Conservation (phyloP, 148 eudicot genomes). For the Talinum fruticosum region DNA sequence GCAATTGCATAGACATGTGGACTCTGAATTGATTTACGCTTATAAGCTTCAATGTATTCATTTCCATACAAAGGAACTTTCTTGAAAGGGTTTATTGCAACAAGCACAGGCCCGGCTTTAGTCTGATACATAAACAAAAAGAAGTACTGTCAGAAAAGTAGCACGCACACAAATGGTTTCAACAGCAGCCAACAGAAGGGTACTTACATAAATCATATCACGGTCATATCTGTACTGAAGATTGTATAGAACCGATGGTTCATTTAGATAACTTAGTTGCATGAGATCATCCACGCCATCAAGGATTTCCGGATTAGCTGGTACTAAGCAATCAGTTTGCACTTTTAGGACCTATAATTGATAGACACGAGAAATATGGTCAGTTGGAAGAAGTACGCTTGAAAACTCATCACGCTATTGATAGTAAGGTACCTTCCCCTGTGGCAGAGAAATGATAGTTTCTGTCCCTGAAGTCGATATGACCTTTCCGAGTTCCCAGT, state of each 20-base stretch:
- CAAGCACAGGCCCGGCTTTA: conserved; percentile 94
- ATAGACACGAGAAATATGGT: conserved; percentile 5
- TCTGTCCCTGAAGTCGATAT: conserved; percentile 62
- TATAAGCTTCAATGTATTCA: conserved; percentile 75
- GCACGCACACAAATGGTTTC: neutral
- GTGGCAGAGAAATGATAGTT: conserved; percentile 57
- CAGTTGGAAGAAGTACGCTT: conserved; percentile 11
- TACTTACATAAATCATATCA: conserved; percentile 80
- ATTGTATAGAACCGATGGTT: conserved; percentile 89
- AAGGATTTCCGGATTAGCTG: conserved; percentile 94
- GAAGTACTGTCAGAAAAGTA: conserved; percentile 7
- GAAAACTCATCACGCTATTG: neutral
- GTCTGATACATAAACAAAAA: conserved; percentile 44
- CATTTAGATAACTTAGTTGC: conserved; percentile 91
- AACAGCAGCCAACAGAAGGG: conserved; percentile 10
- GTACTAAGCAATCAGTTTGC: conserved; percentile 52
- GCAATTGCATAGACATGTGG: conserved; percentile 98
- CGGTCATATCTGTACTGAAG: conserved; percentile 78
- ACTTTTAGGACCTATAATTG: conserved; percentile 64
- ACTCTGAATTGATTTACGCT: conserved; percentile 50
- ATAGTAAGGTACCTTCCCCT: conserved; percentile 65
- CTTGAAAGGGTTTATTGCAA: conserved; percentile 93
- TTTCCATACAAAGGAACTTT: conserved; percentile 71
- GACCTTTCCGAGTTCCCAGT: conserved; percentile 83
- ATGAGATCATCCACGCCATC: conserved; percentile 96